Evolutionary conservation across 257 asterid species (phyloP).

Genomic region (Lycium ferocissimum): DNA sequence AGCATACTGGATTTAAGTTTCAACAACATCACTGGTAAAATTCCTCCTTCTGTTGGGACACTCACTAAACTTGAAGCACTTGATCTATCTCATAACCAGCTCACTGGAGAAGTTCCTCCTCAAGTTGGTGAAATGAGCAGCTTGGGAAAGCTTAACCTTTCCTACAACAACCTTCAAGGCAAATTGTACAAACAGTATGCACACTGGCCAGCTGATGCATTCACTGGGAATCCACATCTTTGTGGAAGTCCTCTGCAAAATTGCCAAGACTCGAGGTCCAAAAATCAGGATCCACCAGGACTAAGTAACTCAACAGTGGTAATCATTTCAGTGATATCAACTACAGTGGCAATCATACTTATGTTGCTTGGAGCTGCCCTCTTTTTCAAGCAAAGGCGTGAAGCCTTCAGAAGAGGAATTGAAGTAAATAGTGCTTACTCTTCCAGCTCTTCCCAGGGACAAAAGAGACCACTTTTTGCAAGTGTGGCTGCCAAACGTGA

Average conservation of each 20-base stretch:
- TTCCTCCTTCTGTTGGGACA: slow-evolving; percentile 66
- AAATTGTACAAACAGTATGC: slow-evolving; percentile 65
- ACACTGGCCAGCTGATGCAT: slow-evolving; percentile 78
- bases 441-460: slow-evolving; percentile 74
- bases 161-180: slow-evolving; percentile 76
- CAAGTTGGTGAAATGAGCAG: slow-evolving; percentile 82
- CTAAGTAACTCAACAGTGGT: slow-evolving; percentile 59
- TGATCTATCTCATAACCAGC: slow-evolving; percentile 75
- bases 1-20: slow-evolving; percentile 76
- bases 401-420: slow-evolving; percentile 49
- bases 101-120: slow-evolving; percentile 73
- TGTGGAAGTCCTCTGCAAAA: slow-evolving; percentile 79
- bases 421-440: slow-evolving; percentile 59
- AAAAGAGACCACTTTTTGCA: slow-evolving; percentile 63
- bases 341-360: slow-evolving; percentile 52
- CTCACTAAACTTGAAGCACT: slow-evolving; percentile 81
- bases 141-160: slow-evolving; percentile 73
- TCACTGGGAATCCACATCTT: slow-evolving; percentile 65
- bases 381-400: slow-evolving; percentile 66
- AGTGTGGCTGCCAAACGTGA: slow-evolving; percentile 57
- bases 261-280: slow-evolving; percentile 50
- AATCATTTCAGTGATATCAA: slow-evolving; percentile 64
- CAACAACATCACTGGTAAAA: slow-evolving; percentile 69
- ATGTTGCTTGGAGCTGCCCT: slow-evolving; percentile 69
- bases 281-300: slow-evolving; percentile 36